Conservation (phyloP, 371 early-diverging fungal genomes). For the Lichtheimia ornata region DNA sequence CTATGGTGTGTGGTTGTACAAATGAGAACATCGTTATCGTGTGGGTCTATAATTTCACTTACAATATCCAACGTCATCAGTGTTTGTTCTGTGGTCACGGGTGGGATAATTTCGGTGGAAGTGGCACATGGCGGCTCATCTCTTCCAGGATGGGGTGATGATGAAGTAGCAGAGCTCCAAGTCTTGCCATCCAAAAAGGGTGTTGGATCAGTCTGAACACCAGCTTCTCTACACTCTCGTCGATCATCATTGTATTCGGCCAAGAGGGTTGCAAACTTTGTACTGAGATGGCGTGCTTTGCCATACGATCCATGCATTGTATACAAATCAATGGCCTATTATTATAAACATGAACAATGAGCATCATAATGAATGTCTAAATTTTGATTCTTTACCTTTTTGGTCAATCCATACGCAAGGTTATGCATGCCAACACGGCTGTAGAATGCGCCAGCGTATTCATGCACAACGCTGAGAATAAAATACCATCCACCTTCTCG, state of each 20-base stretch:
- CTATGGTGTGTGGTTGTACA: not conserved
- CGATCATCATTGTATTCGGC: slow-evolving; percentile 31
- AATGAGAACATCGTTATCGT: not conserved
- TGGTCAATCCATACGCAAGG: slow-evolving; percentile 33
- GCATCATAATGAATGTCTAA: not conserved
- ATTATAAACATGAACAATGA: not conserved
- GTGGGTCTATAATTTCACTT: slow-evolving; percentile 5
- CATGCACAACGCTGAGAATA: slow-evolving; percentile 35
- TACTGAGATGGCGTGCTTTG: slow-evolving; percentile 33
- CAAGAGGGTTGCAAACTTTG: slow-evolving; percentile 26
- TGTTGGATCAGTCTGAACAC: slow-evolving; percentile 44
- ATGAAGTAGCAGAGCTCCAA: slow-evolving; percentile 38
- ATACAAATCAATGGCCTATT: slow-evolving; percentile 29
- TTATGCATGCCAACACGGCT: slow-evolving; percentile 34
- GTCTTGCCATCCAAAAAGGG: slow-evolving; percentile 35
- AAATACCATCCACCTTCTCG: slow-evolving; percentile 36
- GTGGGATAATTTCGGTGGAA: slow-evolving; percentile 17
- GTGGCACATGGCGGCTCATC: slow-evolving; percentile 30
- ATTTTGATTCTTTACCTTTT: slow-evolving; percentile 19
- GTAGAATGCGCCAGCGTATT: slow-evolving; percentile 43
- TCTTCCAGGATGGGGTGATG: slow-evolving; percentile 11
- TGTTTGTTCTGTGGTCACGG: slow-evolving; percentile 45
- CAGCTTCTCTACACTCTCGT: slow-evolving; percentile 28
- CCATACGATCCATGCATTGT: slow-evolving; percentile 39
- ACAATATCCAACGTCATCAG: slow-evolving; percentile 45